phyloP scores from a whole-genome alignment of 257 asterid species.

The Solanum sitiens region DNA sequence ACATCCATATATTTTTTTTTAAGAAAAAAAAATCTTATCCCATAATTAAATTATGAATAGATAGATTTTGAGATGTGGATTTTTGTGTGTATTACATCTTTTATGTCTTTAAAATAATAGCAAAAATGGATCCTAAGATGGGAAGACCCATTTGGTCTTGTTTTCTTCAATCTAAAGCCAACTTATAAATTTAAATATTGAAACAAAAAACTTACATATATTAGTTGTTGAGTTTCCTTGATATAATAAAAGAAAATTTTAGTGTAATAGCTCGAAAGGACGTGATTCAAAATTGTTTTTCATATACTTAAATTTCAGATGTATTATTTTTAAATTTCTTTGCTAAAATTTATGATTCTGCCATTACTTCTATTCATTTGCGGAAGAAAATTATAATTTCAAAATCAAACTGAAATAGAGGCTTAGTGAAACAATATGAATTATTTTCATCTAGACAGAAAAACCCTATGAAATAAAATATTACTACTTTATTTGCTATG shows the following conservation, averaged over 20 bases:
- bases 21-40: not conserved
- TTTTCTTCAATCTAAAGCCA: not conserved
- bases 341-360: not conserved
- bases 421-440: rapidly evolving
- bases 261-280: not conserved
- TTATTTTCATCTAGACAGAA: too few species aligned
- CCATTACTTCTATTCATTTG: not conserved
- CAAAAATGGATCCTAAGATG: not conserved
- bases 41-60: not conserved
- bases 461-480: too few species aligned
- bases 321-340: not conserved
- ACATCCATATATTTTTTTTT: not conserved
- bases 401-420: not conserved
- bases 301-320: not conserved
- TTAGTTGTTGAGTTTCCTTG: not conserved
- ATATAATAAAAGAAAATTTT: not conserved
- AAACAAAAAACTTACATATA: not conserved
- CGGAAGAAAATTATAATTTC: not conserved
- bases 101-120: not conserved
- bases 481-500: too few species aligned
- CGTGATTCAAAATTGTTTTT: rapidly evolving
- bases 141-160: not conserved
- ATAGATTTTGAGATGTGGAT: not conserved
- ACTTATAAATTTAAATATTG: not conserved
- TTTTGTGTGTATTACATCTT: not conserved